Evolutionary conservation across 2,329 filamentous ascomycete genomes (phyloP).

Genomic region (Pseudogymnoascus sp.): DNA sequence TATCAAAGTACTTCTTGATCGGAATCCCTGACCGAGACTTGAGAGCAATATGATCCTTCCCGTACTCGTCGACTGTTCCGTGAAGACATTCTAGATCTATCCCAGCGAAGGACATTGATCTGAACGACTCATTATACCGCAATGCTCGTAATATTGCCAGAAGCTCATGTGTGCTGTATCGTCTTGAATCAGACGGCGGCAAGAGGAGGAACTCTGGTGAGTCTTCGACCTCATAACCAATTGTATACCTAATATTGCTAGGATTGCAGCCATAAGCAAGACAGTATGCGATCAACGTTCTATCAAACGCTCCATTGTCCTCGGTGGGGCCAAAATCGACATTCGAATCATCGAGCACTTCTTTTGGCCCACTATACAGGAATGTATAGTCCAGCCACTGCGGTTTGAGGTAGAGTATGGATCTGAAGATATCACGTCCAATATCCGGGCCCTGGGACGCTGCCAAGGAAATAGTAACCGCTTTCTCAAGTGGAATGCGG

Average conservation of each 20-base stretch:
- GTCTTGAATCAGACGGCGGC: conserved; percentile 45
- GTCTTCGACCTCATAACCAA: conserved; percentile 58
- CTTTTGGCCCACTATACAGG: conserved; percentile 52
- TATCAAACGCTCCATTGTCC: conserved; percentile 56
- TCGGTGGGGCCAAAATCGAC: conserved; percentile 42
- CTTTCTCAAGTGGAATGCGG: conserved; percentile 49
- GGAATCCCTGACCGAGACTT: conserved; percentile 45
- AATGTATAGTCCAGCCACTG: conserved; percentile 60
- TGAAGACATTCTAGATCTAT: conserved; percentile 61
- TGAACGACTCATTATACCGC: conserved; percentile 65
- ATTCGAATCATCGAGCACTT: conserved; percentile 44
- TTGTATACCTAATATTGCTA: conserved; percentile 58
- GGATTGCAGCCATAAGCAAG: conserved; percentile 60
- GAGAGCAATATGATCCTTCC: conserved; percentile 55
- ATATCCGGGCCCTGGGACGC: conserved; percentile 60
- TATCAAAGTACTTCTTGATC: conserved; percentile 27
- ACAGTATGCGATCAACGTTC: conserved; percentile 64
- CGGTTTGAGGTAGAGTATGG: conserved; percentile 58
- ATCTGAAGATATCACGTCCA: conserved; percentile 53
- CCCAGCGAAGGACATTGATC: conserved; percentile 60
- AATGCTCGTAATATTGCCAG: conserved; percentile 63
- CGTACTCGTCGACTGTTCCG: conserved; percentile 51
- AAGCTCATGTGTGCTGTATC: conserved; percentile 57
- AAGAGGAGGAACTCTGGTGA: conserved; percentile 60
- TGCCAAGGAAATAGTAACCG: conserved; percentile 53